Evolutionary conservation across 2,329 filamentous ascomycete genomes (phyloP), one percentile per base, ranked within the genome.

Genomic region (Diaporthe nobilis): DNA sequence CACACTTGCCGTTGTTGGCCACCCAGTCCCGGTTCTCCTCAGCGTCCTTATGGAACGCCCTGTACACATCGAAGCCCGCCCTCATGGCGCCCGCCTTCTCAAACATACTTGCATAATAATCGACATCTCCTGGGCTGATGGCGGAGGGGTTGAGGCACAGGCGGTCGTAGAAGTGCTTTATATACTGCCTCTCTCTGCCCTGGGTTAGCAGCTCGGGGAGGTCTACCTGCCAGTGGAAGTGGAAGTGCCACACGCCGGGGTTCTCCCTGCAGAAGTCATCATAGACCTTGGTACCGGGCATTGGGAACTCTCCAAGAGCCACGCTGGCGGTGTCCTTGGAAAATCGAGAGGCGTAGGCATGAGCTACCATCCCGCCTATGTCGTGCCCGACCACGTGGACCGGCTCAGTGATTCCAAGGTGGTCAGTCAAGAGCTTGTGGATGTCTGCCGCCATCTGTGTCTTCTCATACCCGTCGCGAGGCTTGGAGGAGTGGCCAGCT

Each of bases 141-240:
- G 81, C 85, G n/a, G 77, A 79, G 9, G 81, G 81, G 61, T 86
- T 85, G 74, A 83, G 79, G 8, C 76, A 77, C 20, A 85, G 79
- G 68, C 84, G 82, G 68, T 86, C 82, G 78, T 82, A 87, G 78
- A 87, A 87, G 78, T 86, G 84, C 70, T 84, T 85, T 4, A 87
- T 75, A 74, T 88, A 87, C 49, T 84, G 78, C 20, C 79, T 78
- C 78, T 88, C 86, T 25, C 81, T 80, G 25, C 86, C 85, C 1
- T 81, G 77, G 15, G 60, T 65, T 8, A 65, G 60, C 60, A 47
- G 25, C 42, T 47, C 42, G 2, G 60, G 60, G 25, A 65, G 42
- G 42, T 65, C 22, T 17, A 25, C 6, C 39, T 65, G 60, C 60
- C 42, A 65, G 2, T 65, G 60, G 25, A 65, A 65, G 39, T 65